Conservation (phyloP, 106 monocot genomes). For the Platanthera guangdongensis region DNA sequence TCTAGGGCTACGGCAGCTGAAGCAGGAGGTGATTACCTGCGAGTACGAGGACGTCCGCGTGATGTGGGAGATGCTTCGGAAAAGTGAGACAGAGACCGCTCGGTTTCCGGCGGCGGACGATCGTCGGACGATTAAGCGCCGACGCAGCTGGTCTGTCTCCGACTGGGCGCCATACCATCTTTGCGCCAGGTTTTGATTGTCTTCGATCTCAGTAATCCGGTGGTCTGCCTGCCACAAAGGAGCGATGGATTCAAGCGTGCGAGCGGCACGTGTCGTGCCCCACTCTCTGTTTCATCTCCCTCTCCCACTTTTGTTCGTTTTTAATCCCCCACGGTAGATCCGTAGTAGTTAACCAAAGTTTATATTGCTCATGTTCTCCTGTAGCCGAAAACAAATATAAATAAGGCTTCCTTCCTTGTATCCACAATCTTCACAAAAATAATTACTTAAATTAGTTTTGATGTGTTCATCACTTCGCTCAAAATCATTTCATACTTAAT, state of each 20-base stretch:
- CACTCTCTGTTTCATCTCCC: neutral
- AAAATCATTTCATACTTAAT: no score
- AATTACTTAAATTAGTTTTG: no score
- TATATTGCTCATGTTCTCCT: no score
- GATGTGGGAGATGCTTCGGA: constrained; percentile 42
- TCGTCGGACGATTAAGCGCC: neutral
- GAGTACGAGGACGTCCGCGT: constrained; percentile 42
- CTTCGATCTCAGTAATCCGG: neutral
- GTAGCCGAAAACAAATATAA: no score
- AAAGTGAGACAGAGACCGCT: neutral
- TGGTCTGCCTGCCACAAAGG: neutral
- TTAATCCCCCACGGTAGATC: no score
- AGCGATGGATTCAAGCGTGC: neutral
- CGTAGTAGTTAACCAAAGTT: no score
- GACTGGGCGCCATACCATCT: constrained; percentile 6
- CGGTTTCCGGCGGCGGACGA: neutral
- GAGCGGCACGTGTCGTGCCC: neutral
- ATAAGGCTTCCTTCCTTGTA: no score
- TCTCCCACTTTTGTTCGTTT: neutral
- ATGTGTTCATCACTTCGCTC: no score
- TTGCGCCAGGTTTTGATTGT: constrained; percentile 4
- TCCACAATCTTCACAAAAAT: no score
- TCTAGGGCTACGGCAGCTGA: constrained; percentile 20
- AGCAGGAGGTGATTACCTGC: constrained; percentile 32
- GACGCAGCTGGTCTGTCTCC: neutral